Evolutionary conservation across 495 filamentous ascomycete species (phyloP), one percentile per base, ranked within the genome.

Genomic region (Chaetomidium leptoderma): DNA sequence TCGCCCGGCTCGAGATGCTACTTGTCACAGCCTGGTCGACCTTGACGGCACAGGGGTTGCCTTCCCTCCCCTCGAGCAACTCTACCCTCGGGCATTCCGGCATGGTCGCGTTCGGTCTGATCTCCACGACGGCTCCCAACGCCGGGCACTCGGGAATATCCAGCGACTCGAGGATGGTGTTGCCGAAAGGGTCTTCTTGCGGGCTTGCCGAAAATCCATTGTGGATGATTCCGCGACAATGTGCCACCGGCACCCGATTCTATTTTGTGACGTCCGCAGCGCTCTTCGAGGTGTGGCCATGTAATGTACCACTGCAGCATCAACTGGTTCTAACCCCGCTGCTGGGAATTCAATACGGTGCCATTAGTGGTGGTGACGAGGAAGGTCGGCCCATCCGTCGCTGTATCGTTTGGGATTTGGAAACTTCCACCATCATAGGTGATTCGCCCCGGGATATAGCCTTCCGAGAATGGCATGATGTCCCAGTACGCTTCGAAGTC

Each of bases 221-320:
- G n/a, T n/a, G n/a, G n/a, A n/a, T n/a, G n/a, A n/a, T n/a, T n/a
- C n/a, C n/a, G n/a, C n/a, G n/a, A n/a, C n/a, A n/a, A 48, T 33
- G 29, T 49, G 7, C 0, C 2, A 9, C 30, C 46, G 29, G 2
- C n/a, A 1, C 6, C 7, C 17, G 17, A 11, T 17, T 6, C 6
- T 0, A 8, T 47, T 30, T 19, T 17, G 11, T n/a, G 5, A 0
- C 29, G 5, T 7, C 3, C 10, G 7, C 29, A 33, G 30, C 4
- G 9, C n/a, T n/a, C n/a, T n/a, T n/a, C 11, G 23, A n/a, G n/a
- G n/a, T n/a, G n/a, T n/a, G n/a, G 23, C 23, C 42, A 27, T 21
- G 29, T 21, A n/a, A n/a, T n/a, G n/a, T n/a, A n/a, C 46, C 46
- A 49, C 29, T 49, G 29, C 8, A 49, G 30, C 46, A 49, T 21